Percentiles rank a stretch among this genome's conserved stretches.
These are phyloP conservation scores for Cicer cuneatum DNA, from an alignment of 306 rosid genomes.

Conservation along the genomic window DNA sequence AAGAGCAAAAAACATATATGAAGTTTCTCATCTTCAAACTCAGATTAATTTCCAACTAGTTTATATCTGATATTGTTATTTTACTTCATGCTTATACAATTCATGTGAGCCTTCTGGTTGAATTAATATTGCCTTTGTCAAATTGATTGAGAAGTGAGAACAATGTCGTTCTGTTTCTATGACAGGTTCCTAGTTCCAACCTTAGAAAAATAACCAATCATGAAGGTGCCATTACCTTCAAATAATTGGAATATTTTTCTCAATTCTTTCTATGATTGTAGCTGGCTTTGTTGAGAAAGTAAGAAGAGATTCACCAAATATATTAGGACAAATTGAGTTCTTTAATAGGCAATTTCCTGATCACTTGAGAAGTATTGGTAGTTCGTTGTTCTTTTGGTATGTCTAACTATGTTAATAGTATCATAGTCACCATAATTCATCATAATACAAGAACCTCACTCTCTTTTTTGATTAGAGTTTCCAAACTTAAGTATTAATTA, in stretches of 20 bases:
- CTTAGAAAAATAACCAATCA: constrained; percentile 55
- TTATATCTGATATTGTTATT: too few species aligned
- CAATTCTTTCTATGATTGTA: constrained; percentile 60
- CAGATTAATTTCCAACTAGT: too few species aligned
- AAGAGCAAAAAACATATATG: too few species aligned
- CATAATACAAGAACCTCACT: constrained; percentile 35
- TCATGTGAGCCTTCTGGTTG: too few species aligned
- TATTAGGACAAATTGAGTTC: constrained; percentile 65
- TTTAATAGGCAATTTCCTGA: constrained; percentile 71
- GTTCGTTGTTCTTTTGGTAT: constrained; percentile 56
- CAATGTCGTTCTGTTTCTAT: too few species aligned
- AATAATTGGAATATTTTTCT: constrained; percentile 67
- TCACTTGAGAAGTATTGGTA: constrained; percentile 70
- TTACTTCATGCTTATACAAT: too few species aligned
- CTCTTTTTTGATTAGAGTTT: too few species aligned
- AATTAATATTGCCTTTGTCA: too few species aligned
- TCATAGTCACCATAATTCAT: constrained; percentile 53
- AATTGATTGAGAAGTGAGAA: too few species aligned
- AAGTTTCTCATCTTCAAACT: too few species aligned
- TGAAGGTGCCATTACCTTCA: constrained; percentile 70
- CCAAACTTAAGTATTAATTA: too few species aligned
- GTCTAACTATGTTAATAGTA: constrained; percentile 55
- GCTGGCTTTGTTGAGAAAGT: constrained; percentile 62
- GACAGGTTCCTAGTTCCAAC: constrained; percentile 54
- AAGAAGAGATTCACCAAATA: constrained; percentile 53